These are phyloP conservation scores for Yamadazyma pseudoaaseri DNA, from an alignment of 1,139 yeast genomes.

Conservation along the genomic window DNA sequence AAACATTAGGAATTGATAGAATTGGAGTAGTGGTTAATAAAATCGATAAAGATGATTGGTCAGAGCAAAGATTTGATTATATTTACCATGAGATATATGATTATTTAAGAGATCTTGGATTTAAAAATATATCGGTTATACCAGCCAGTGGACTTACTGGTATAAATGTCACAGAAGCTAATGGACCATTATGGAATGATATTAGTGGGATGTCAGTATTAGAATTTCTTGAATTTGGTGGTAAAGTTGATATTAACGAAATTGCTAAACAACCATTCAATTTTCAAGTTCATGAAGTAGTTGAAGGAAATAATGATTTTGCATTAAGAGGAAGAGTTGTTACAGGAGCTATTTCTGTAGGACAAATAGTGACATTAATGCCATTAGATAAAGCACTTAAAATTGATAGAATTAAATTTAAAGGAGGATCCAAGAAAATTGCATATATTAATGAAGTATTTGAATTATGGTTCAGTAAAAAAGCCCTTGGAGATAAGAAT, in stretches of 20 bases:
- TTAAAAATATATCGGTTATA: conserved; percentile 58
- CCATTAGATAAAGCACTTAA: conserved; percentile 48
- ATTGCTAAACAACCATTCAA: conserved; percentile 40
- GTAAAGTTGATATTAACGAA: conserved; percentile 24
- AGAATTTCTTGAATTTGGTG: conserved; percentile 42
- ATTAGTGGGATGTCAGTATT: conserved; percentile 60
- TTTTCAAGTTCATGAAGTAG: conserved; percentile 51
- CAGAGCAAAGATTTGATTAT: conserved; percentile 58
- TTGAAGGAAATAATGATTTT: conserved; percentile 34
- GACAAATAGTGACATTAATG: conserved; percentile 63
- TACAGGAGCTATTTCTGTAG: conserved; percentile 74
- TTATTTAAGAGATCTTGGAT: conserved; percentile 67
- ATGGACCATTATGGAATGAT: conserved; percentile 58
- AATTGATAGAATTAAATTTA: conserved; percentile 29
- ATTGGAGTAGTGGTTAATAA: conserved; percentile 84
- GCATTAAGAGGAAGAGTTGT: conserved; percentile 70
- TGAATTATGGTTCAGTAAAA: conserved; percentile 53
- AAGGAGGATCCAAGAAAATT: conserved; percentile 28
- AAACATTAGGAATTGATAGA: conserved; percentile 75
- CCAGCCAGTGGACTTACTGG: conserved; percentile 91
- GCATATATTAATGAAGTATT: conserved; percentile 75
- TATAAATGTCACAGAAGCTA: conserved; percentile 61
- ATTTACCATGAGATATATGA: conserved; percentile 58
- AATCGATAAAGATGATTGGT: conserved; percentile 78
- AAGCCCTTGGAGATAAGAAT: conserved; percentile 43